Base-by-base conservation (phyloP, 2,329 filamentous ascomycete genomes). In the Rhynchosporium secalis region DNA sequence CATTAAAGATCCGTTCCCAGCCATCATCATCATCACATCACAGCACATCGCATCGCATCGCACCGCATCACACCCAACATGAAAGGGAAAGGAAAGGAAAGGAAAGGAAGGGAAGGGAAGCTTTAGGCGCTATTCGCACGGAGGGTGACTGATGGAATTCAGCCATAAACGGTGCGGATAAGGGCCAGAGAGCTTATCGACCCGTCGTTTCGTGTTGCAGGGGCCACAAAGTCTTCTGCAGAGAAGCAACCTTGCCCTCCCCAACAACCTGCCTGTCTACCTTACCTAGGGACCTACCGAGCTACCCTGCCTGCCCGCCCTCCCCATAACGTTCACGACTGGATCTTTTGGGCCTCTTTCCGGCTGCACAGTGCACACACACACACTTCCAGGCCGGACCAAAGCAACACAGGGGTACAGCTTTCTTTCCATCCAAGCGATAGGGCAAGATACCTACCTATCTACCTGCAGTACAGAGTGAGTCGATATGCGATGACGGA, bases 111-210 rank as follows among this genome's bases (percentile, higher is more conserved):
- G 20, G 20, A 8, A 61, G 41, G 63, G 63, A 57, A 67, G 57
- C 43, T 64, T 64, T 62, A 62, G 57, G 61, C 65, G 63, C 60
- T 63, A 20, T 20, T 20, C 20, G 20, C 20, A 20, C 20, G 20
- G 20, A 20, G 20, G 20, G 33, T 62, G 49, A 36, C 28, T 38
- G 20, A 41, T 43, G 28, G 51, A 62, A 62, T 63, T 62, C 58
- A 66, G 62, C 65, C 57, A 65, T 61, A 33, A 65, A 61, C 60
- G 61, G 52, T 57, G 51, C 62, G 59, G 56, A 58, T 56, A 48
- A 52, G 40, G 52, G 52, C 38, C 52, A 41, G 52, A 26, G 38
- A 56, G 38, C 52, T 56, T 56, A 56, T 56, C 52, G 52, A 55
- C 58, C 58, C 38, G 20, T 56, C 51, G 52, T 56, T 56, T 56